Base-by-base conservation (phyloP, 768 basidiomycete species). In the Suillus bovinus region DNA sequence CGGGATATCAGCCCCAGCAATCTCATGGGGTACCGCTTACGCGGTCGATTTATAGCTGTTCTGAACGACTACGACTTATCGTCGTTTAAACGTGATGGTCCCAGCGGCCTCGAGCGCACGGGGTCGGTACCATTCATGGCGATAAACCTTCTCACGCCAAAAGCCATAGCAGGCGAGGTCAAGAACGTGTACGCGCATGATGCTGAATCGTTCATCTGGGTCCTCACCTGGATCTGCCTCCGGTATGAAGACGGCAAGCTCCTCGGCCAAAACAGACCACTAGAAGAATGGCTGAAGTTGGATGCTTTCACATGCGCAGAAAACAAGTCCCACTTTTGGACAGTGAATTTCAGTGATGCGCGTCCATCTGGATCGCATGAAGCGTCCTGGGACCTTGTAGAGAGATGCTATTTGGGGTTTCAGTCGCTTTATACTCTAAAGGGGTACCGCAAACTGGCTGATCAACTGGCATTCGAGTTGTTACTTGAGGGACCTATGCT, bases 51-150 rank as follows among this genome's bases (percentile, higher is more conserved):
- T 7, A 31, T 41, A 16, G 36, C 36, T 5, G 36, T 57, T 2
- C 24, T 57, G 20, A 57, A 57, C 3, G 56, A 57, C n/a, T 66
- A 61, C 7, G 65, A 66, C 49, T 64, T 34, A 29, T 59, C 38
- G 7, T 55, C 20, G 42, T 38, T 20, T 31, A 29, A 22, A 17
- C 7, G 33, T 2, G 20, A 57, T 5, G 13, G 56, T 31, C 33
- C 34, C 11, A 31, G n/a, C 10, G 9, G 22, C 29, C n/a, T 34
- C 4, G 59, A 61, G 53, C 63, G 65, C 53, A 66, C 65, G 11
- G 65, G 65, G 8, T 64, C 65, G 6, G 53, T 53, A 33, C 65
- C 63, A 8, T 66, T 61, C 60, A 66, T 66, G 60, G 54, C 63
- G 5, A 11, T 61, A 8, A 54, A 61, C 38, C 46, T 61, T 14